A percentile compares a stretch with the other conserved stretches of the same genome.
These are phyloP conservation scores for Berberis vulgaris DNA, from an alignment of 164 flowering plant genomes.

Conservation along the genomic window DNA sequence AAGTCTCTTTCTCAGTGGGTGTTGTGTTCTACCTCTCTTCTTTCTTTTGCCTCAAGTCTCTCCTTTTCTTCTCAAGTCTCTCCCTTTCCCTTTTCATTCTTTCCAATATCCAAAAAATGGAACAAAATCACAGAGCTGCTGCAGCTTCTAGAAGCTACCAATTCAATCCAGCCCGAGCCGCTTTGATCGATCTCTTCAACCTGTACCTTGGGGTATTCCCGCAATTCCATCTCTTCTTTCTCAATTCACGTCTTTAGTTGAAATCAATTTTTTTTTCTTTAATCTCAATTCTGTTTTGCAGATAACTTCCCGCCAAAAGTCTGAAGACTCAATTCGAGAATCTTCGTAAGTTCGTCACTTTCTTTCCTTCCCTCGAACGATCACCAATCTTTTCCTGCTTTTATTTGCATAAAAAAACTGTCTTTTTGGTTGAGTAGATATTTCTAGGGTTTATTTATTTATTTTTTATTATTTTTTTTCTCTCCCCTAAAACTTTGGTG, in stretches of 20 bases:
- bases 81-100: too few relatives aligned
- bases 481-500: too few relatives aligned
- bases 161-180: constrained; percentile 61
- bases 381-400: neutral
- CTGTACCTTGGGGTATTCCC: constrained; percentile 62
- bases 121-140: constrained; percentile 27
- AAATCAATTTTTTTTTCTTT: neutral
- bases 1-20: too few relatives aligned
- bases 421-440: too few relatives aligned
- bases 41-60: too few relatives aligned
- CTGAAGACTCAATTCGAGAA: constrained; percentile 58
- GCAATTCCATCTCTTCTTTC: neutral
- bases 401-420: neutral
- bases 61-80: too few relatives aligned
- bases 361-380: neutral
- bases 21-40: too few relatives aligned
- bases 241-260: neutral
- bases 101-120: constrained; percentile 5
- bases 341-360: constrained; percentile 47
- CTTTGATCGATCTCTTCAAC: constrained; percentile 77
- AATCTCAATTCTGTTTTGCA: constrained; percentile 19
- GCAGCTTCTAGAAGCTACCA: constrained; percentile 38
- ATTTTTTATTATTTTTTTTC: too few relatives aligned
- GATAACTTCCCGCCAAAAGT: constrained; percentile 49
- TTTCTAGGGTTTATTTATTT: too few relatives aligned